These are phyloP conservation scores for Blastocrithidia nonstop DNA, from an alignment of 208 protist genomes.

Conservation along the genomic window DNA sequence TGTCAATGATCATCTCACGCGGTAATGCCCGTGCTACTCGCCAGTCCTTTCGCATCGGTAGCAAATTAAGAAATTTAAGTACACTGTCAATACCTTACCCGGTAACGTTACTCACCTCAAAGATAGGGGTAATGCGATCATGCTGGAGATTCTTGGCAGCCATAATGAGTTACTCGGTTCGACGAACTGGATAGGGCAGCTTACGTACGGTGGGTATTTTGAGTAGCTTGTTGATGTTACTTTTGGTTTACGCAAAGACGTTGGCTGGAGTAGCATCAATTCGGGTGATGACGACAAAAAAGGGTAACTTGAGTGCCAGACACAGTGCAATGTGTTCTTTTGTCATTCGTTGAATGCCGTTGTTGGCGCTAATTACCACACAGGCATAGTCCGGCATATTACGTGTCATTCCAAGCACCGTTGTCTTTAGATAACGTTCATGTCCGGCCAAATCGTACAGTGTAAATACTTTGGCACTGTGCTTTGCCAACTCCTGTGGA, in stretches of 20 bases:
- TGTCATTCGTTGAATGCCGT: constrained; percentile 89
- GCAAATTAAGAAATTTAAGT: constrained; percentile 82
- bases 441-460: constrained; percentile 97
- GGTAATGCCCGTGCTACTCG: constrained; percentile 33
- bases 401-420: constrained; percentile 94
- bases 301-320: constrained; percentile 92
- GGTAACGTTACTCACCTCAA: constrained; percentile 91
- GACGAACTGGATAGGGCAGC: constrained; percentile 81
- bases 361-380: constrained; percentile 85
- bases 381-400: constrained; percentile 92
- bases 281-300: constrained; percentile 94
- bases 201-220: constrained; percentile 90
- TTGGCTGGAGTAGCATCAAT: constrained; percentile 91
- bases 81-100: constrained; percentile 80
- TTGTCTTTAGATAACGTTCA: constrained; percentile 97
- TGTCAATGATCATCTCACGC: constrained; percentile 83
- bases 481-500: constrained; percentile 54
- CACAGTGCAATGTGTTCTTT: constrained; percentile 94
- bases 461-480: constrained; percentile 88
- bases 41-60: constrained; percentile 88
- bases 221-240: constrained; percentile 82
- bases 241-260: constrained; percentile 79
- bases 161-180: constrained; percentile 84
- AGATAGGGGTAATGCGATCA: constrained; percentile 82
- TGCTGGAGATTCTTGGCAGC: constrained; percentile 84